Conservation (phyloP, 1,284 basidiomycete genomes). For the Clitocybe nebularis region DNA sequence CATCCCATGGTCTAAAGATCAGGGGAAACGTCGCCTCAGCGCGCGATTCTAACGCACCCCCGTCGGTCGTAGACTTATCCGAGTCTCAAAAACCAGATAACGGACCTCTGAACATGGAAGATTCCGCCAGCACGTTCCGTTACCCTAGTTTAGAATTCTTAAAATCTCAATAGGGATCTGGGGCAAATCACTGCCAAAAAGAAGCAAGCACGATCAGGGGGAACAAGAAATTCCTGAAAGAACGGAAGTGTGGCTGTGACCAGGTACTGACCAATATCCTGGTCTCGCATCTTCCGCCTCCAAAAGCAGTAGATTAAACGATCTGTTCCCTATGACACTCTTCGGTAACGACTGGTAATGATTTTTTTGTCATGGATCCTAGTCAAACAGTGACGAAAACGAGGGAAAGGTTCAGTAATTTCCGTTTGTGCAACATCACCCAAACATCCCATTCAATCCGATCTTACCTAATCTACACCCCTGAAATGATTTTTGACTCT, state of each 20-base stretch:
- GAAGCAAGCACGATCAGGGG: conserved; percentile 8
- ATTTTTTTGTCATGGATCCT: conserved; percentile 2
- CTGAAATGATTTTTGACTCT: conserved; percentile 8
- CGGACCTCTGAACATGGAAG: no score
- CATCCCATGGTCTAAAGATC: no score
- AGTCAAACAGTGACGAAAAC: conserved; percentile 4
- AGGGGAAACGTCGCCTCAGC: no score
- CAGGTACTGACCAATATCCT: conserved; percentile 22
- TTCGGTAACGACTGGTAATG: not conserved
- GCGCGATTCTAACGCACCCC: no score
- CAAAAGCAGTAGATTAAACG: conserved; percentile 2
- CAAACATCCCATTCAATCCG: conserved; percentile 4
- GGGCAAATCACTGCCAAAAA: conserved; percentile 2
- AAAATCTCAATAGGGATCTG: not conserved
- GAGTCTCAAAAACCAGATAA: no score
- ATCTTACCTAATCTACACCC: conserved; percentile 17
- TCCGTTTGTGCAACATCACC: conserved; percentile 4
- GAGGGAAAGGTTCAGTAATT: conserved; percentile 7
- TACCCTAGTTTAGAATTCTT: not conserved
- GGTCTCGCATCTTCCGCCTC: not conserved
- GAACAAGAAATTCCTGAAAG: conserved; percentile 23
- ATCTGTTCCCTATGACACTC: not conserved
- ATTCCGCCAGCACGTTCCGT: not conserved
- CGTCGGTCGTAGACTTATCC: no score
- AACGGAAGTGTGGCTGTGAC: conserved; percentile 28